Evolutionary conservation across 306 rosid genomes (phyloP), one percentile per base, ranked within the genome.

Genomic region (Mucuna pruriens): DNA sequence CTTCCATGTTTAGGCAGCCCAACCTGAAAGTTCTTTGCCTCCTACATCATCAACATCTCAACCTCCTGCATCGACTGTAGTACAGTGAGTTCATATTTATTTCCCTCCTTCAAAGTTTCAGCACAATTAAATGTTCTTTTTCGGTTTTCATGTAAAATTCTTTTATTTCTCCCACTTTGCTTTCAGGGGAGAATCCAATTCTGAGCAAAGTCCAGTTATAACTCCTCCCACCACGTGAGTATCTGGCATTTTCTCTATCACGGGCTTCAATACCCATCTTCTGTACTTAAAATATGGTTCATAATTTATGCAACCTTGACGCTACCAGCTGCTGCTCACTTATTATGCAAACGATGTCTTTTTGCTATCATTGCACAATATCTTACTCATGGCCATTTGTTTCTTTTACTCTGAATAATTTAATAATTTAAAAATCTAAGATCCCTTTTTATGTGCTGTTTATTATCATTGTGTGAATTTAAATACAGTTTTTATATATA

Each of bases 51-150:
- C 84, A 7, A 13, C 81, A 48, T 17, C 93, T 73, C 87, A 84
- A 61, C 83, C 86, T 78, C 92, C 85, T 38, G 57, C 85, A 29
- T 23, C 82, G n/a, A 71, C 81, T 58, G 81, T 71, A 7, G 85
- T 68, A 60, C 86, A 26, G 97, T 92, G 84, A 84, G 97, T 91
- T 84, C 75, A 57, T n/a, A 61, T 86, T 74, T 42, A 34, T 31
- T 22, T 77, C 48, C 26, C n/a, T 45, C 74, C 17, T 42, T 51
- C 52, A 10, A 57, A 67, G 60, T 74, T 48, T 84, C 72, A 13
- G 51, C 60, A 17, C 1, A 9, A 36, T 80, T 51, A 34, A 74
- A 25, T 58, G 8, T 55, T 64, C 44, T 67, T 49, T 42, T 79
- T n/a, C 4, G 80, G 49, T 66, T 67, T 74, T 57, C 1, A 26